A percentile compares a stretch with the other conserved stretches of the same genome.
phyloP scores from a whole-genome alignment of 768 basidiomycete genomes.

The Suillus plorans region DNA sequence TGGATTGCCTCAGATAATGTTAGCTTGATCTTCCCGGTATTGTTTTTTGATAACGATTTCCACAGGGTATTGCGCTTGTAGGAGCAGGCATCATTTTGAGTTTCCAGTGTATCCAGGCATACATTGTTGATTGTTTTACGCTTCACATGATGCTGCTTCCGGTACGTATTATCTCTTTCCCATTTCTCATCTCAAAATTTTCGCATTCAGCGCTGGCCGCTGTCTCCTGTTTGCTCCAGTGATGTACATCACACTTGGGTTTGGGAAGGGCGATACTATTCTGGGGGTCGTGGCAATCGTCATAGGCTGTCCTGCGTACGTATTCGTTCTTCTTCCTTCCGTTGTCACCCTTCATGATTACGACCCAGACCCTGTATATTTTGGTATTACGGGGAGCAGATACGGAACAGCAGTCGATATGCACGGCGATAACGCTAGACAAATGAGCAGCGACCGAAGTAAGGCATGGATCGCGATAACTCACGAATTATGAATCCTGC shows the following conservation, averaged over 20 bases:
- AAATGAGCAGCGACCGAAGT: background rate
- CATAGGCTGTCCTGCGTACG: slow-evolving; percentile 56
- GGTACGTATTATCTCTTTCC: slow-evolving; percentile 36
- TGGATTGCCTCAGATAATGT: slow-evolving; percentile 77
- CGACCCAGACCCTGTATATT: slow-evolving; percentile 40
- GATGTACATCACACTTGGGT: slow-evolving; percentile 66
- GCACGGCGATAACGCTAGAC: slow-evolving; percentile 19
- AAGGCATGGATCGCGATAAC: background rate
- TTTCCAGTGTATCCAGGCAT: slow-evolving; percentile 66
- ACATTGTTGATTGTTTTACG: slow-evolving; percentile 67
- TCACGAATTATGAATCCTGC: background rate
- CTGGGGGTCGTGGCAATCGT: slow-evolving; percentile 57
- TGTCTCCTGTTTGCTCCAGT: slow-evolving; percentile 68
- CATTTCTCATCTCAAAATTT: too few relatives aligned
- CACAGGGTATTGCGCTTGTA: slow-evolving; percentile 55
- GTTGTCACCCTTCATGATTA: slow-evolving; percentile 6
- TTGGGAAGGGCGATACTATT: slow-evolving; percentile 68
- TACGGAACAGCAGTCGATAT: slow-evolving; percentile 48
- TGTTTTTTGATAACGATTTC: background rate
- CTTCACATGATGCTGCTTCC: slow-evolving; percentile 69
- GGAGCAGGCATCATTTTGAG: slow-evolving; percentile 58
- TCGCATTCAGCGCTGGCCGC: too few relatives aligned
- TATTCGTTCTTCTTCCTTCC: background rate
- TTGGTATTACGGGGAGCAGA: slow-evolving; percentile 43
- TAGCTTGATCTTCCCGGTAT: slow-evolving; percentile 17